Evolutionary conservation across 2,329 filamentous ascomycete genomes (phyloP).

Genomic region (Myriosclerotinia duriaeana): DNA sequence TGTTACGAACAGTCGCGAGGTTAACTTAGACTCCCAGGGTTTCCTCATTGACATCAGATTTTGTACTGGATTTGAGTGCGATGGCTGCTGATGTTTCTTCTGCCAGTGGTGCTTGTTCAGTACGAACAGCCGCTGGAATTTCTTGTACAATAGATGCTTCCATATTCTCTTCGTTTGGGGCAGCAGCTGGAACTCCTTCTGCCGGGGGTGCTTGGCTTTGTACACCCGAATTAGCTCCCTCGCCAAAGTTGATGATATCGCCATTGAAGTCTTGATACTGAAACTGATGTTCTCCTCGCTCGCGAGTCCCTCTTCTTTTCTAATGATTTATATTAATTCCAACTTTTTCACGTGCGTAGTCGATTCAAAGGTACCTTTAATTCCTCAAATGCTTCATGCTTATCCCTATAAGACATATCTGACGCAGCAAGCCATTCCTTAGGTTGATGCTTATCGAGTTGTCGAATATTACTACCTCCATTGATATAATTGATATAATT

Average conservation of each 20-base stretch:
- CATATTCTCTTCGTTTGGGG: not conserved
- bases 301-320: not conserved
- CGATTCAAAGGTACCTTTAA: not conserved
- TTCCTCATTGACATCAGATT: not conserved
- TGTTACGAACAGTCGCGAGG: too few relatives aligned
- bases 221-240: not conserved
- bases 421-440: not conserved
- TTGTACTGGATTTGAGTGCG: not conserved
- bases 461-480: not conserved
- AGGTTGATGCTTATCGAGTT: not conserved
- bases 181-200: not conserved
- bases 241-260: not conserved
- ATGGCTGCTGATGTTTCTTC: not conserved
- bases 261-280: not conserved
- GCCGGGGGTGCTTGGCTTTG: not conserved
- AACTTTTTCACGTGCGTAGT: not conserved
- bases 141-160: not conserved
- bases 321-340: not conserved
- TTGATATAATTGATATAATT: not conserved
- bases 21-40: not conserved
- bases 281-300: not conserved
- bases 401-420: not conserved
- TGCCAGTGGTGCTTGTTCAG: not conserved
- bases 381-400: not conserved
- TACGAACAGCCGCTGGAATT: not conserved